phyloP scores from a whole-genome alignment of 495 filamentous ascomycete species.

The Umbilicaria muhlenbergii region DNA sequence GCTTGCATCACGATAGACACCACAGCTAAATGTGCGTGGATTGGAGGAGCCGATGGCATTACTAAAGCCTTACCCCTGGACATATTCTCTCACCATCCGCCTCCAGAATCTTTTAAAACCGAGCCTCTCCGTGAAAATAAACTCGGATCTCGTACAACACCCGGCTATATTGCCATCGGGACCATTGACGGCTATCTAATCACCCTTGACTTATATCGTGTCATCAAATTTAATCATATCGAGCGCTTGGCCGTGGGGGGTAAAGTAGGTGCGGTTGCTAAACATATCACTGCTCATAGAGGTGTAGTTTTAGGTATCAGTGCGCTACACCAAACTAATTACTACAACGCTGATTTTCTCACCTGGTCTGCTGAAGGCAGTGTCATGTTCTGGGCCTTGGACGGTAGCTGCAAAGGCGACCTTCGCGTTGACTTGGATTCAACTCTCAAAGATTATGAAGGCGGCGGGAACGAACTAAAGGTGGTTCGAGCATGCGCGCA shows the following conservation, averaged over 20 bases:
- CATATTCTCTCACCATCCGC: background rate
- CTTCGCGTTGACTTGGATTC: constrained; percentile 57
- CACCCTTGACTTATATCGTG: constrained; percentile 57
- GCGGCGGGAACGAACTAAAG: constrained; percentile 58
- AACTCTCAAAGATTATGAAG: constrained; percentile 35
- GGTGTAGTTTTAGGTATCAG: constrained; percentile 67
- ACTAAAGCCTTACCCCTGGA: constrained; percentile 7
- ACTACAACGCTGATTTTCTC: constrained; percentile 53
- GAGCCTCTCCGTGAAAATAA: too few relatives aligned
- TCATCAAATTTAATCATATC: constrained; percentile 46
- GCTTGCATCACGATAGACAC: constrained; percentile 45
- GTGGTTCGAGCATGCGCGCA: constrained; percentile 44
- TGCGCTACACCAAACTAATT: constrained; percentile 38
- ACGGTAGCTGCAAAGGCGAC: constrained; percentile 50
- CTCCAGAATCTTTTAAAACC: background rate
- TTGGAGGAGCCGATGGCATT: constrained; percentile 30
- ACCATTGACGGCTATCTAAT: constrained; percentile 52
- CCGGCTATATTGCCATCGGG: constrained; percentile 47
- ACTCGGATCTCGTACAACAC: constrained; percentile 9
- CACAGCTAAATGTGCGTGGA: constrained; percentile 32
- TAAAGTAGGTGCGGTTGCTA: constrained; percentile 14
- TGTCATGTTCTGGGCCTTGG: constrained; percentile 65
- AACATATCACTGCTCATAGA: constrained; percentile 48
- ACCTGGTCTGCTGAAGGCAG: constrained; percentile 72
- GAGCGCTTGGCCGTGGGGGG: constrained; percentile 19